Base-by-base conservation (phyloP, 352 stramenopile species). In the Phytophthora sansomeana region DNA sequence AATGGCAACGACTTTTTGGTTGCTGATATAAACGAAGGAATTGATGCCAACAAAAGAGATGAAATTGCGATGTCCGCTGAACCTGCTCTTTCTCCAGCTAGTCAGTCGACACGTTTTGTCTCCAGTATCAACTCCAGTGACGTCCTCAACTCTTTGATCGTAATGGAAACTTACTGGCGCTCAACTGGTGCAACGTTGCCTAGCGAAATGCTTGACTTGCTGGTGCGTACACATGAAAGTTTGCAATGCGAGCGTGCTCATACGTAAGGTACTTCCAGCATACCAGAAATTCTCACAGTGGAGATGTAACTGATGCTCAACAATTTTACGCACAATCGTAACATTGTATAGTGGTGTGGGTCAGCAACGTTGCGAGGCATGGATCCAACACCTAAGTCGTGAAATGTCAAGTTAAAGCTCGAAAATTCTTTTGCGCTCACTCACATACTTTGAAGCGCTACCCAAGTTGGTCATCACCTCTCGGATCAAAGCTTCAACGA, bases 161-260 rank as follows among this genome's bases (percentile, higher is more conserved):
- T 46, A 10, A 58, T 58, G 50, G 50, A 58, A 32, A 38, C 11
- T 13, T 13, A 58, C 24, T 58, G 50, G 50, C 50, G 50, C 8
- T 29, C 30, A 24, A 55, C 48, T 10, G 48, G 19, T 6, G 6
- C 21, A 8, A 14, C 46, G 33, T 11, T 58, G 16, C 50, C 35
- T 7, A 19, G 14, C 10, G 35, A 44, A 10, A 48, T 58, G 35
- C 10, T 47, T 14, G 50, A 58, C 16, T 32, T 46, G 50, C 11
- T 47, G 50, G 9, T 35, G 7, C 35, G 21, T 35, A 57, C 49
- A 3, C 32, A 32, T 21, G 33, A 28, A 21, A 42, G 32, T 14
- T 11, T 58, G 13, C 50, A 48, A 13, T 26, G 11, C 14, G 33
- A 58, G 11, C 21, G 46, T 32, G 17, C 29, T 26, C 21, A 24